Evolutionary conservation across 2,329 filamentous ascomycete species (phyloP).

Genomic region (Alternaria gaisen): DNA sequence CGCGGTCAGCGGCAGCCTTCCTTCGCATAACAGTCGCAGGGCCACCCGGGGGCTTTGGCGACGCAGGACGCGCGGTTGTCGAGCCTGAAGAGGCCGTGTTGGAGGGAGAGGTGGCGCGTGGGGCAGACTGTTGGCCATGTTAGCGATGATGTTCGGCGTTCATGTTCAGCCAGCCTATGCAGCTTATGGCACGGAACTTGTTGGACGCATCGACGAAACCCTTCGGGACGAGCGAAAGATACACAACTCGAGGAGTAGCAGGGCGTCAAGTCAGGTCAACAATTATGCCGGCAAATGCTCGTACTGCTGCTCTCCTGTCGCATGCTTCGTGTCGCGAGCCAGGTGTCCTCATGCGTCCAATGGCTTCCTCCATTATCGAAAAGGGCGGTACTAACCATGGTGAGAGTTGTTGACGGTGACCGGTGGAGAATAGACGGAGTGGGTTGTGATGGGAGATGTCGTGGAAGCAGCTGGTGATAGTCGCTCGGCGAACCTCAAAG

Average conservation of each 20-base stretch:
- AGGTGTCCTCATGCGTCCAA: constrained; percentile 11
- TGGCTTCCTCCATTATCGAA: constrained; percentile 2
- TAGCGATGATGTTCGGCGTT: constrained; percentile 8
- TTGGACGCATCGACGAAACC: not conserved
- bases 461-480: constrained; percentile 25
- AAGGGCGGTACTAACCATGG: constrained; percentile 29
- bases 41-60: constrained; percentile 88
- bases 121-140: constrained; percentile 21
- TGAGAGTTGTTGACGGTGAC: constrained; percentile 14
- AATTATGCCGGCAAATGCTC: not conserved
- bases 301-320: constrained; percentile 5
- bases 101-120: constrained; percentile 50
- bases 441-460: constrained; percentile 15
- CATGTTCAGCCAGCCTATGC: not conserved
- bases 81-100: constrained; percentile 65
- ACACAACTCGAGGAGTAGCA: not conserved
- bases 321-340: constrained; percentile 13
- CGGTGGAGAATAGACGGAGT: constrained; percentile 9
- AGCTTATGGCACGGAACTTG: not conserved
- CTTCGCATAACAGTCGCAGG: constrained; percentile 95
- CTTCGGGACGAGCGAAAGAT: not conserved
- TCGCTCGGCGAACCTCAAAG: constrained; percentile 31
- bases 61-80: constrained; percentile 79
- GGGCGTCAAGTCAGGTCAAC: not conserved
- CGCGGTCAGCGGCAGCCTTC: constrained; percentile 94